These are phyloP conservation scores for Lepidium didymum DNA, from an alignment of 345 rosid genomes.

Conservation along the genomic window DNA sequence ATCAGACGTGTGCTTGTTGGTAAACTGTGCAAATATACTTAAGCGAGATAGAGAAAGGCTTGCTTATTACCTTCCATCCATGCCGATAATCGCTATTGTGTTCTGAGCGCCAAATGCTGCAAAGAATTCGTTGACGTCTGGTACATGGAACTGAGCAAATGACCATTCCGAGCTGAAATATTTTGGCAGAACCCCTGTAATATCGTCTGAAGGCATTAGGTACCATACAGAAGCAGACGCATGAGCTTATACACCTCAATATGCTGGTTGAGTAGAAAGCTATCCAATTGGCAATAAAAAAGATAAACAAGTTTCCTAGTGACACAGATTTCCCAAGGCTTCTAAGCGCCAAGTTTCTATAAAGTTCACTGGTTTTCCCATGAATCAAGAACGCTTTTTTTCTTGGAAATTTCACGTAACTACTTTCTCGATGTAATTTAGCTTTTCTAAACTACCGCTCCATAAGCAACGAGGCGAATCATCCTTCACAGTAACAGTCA, in stretches of 20 bases:
- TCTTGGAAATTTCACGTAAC: not conserved
- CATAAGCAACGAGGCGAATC: not conserved
- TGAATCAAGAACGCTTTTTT: not conserved
- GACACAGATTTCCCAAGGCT: not conserved
- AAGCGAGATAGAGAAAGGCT: not conserved
- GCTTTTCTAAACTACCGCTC: not conserved
- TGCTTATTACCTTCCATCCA: slow-evolving; percentile 69
- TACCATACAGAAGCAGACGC: slow-evolving; percentile 1
- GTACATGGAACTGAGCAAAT: slow-evolving; percentile 80
- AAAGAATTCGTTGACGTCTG: slow-evolving; percentile 61
- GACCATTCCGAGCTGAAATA: slow-evolving; percentile 99
- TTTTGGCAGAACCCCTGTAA: slow-evolving; percentile 76
- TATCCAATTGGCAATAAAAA: not conserved
- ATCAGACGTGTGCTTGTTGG: not conserved
- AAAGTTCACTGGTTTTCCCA: not conserved
- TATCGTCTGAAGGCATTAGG: not conserved
- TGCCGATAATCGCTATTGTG: slow-evolving; percentile 59
- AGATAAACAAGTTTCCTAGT: not conserved
- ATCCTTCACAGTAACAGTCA: not conserved
- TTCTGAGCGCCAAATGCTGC: slow-evolving; percentile 85
- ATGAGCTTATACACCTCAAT: not conserved
- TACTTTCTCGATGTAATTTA: not conserved
- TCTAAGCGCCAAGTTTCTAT: not conserved
- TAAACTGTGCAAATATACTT: not conserved
- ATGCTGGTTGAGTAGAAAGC: not conserved